A percentile compares a stretch with the other conserved stretches of the same genome.
Evolutionary conservation across 768 basidiomycete genomes (phyloP).

Genomic region (Leccinum incarnatum): DNA sequence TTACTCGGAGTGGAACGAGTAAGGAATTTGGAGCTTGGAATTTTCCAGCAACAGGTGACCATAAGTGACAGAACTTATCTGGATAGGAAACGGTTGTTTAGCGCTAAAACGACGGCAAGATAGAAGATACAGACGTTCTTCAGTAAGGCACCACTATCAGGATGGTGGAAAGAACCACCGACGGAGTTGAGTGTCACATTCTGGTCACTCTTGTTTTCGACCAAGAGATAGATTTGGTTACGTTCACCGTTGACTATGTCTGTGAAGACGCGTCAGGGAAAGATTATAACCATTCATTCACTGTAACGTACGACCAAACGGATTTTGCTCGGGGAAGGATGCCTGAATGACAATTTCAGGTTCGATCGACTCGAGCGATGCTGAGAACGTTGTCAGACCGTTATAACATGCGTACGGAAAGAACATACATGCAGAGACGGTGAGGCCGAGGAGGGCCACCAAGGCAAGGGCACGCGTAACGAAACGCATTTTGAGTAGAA

Average conservation of each 20-base stretch:
- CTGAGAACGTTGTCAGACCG: constrained; percentile 12
- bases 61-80: constrained; percentile 62
- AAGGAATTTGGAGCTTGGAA: constrained; percentile 64
- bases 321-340: constrained; percentile 67
- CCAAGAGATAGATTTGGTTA: constrained; percentile 58
- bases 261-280: constrained; percentile 30
- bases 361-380: constrained; percentile 36
- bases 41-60: constrained; percentile 51
- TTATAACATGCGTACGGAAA: background rate
- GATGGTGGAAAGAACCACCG: constrained; percentile 65
- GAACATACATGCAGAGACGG: constrained; percentile 31
- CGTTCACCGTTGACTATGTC: constrained; percentile 83
- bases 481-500: constrained; percentile 32
- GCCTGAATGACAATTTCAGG: constrained; percentile 55
- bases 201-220: constrained; percentile 75
- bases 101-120: background rate
- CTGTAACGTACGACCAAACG: constrained; percentile 65
- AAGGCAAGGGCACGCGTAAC: constrained; percentile 28
- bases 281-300: background rate
- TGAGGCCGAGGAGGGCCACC: constrained; percentile 28
- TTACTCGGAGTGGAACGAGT: constrained; percentile 79
- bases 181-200: constrained; percentile 67
- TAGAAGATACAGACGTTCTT: constrained; percentile 59
- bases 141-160: constrained; percentile 58
- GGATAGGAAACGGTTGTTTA: background rate